Base-by-base conservation (phyloP, 1,284 basidiomycete genomes). In the Xerocomus nothofagi region DNA sequence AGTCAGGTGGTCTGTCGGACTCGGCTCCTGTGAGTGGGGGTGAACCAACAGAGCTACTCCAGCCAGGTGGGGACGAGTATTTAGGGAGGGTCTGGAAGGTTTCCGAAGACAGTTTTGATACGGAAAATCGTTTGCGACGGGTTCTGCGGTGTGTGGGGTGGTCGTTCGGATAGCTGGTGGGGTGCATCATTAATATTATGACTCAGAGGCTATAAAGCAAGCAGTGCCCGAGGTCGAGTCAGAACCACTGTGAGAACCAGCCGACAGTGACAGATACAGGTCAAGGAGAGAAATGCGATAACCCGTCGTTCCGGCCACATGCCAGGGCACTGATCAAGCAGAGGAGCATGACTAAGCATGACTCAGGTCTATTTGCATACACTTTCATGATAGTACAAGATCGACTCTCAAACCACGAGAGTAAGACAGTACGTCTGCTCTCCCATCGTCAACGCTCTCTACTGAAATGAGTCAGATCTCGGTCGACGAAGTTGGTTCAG, bases 1-100 rank as follows among this genome's bases (percentile, higher is more conserved):
- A 89, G 62, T 87, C 83, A 31, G 87, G 86, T 4, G 87, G 87
- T 39, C 71, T 75, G 63, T 88, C 84, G 23, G 72, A 60, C 39
- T 73, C 68, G 18, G 72, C 70, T 39, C 39, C 67, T 26, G 50
- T 33, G 21, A 61, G 53, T n/a, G 31, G 32, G n/a, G 31, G 21
- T 14, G 47, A 39, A 7, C 20, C 44, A 41, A 46, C 40, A 20
- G 53, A 29, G 17, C 23, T 63, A 29, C 55, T 59, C 51, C 58
- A 65, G 50, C 57, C 55, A 31, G 68, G 64, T 0, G 73, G 67
- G 6, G 78, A 74, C 24, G 75, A 77, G 68, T 89, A 89, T 50
- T 81, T 80, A 5, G 88, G 88, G 15, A 89, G 75, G 6, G 82
- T 79, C 10, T 78, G 69, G 1, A 82, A 78, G 1, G 85, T 83